A percentile compares a stretch with the other conserved stretches of the same genome.
These are phyloP conservation scores for Akanthomyces uredinophilus DNA, from an alignment of 2,329 filamentous ascomycete species.

Conservation along the genomic window DNA sequence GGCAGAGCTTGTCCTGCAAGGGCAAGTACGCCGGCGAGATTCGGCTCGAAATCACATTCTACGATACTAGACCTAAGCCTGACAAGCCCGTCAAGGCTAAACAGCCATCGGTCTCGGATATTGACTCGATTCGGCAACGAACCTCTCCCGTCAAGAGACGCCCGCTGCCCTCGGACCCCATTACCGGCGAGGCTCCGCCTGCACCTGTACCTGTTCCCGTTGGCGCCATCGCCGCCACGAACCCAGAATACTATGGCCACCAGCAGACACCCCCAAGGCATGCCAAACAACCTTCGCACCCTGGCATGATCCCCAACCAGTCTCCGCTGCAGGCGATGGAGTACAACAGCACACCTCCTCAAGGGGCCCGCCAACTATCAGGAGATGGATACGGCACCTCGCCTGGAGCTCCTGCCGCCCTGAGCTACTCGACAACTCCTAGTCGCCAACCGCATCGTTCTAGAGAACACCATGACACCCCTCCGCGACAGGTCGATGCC, in stretches of 20 bases:
- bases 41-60: constrained; percentile 91
- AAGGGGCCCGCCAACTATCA: constrained; percentile 29
- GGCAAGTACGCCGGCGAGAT: constrained; percentile 96
- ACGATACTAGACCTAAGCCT: constrained; percentile 78
- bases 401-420: constrained; percentile 22
- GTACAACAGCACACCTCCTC: constrained; percentile 40
- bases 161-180: constrained; percentile 75
- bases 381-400: constrained; percentile 35
- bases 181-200: constrained; percentile 47
- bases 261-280: constrained; percentile 44
- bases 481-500: constrained; percentile 23
- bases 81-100: constrained; percentile 63
- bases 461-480: constrained; percentile 33
- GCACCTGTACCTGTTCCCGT: constrained; percentile 14
- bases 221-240: constrained; percentile 24
- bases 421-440: constrained; percentile 16
- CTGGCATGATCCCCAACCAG: constrained; percentile 42
- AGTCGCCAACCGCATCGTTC: constrained; percentile 29
- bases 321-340: constrained; percentile 51
- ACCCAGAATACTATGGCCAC: constrained; percentile 32
- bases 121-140: constrained; percentile 36
- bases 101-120: constrained; percentile 31
- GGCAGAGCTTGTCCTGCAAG: constrained; percentile 82
- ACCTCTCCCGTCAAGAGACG: constrained; percentile 70
- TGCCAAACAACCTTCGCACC: constrained; percentile 34